Evolutionary conservation across 1,284 basidiomycete genomes (phyloP), one percentile per base, ranked within the genome.

Genomic region (Ustilago bromivora): DNA sequence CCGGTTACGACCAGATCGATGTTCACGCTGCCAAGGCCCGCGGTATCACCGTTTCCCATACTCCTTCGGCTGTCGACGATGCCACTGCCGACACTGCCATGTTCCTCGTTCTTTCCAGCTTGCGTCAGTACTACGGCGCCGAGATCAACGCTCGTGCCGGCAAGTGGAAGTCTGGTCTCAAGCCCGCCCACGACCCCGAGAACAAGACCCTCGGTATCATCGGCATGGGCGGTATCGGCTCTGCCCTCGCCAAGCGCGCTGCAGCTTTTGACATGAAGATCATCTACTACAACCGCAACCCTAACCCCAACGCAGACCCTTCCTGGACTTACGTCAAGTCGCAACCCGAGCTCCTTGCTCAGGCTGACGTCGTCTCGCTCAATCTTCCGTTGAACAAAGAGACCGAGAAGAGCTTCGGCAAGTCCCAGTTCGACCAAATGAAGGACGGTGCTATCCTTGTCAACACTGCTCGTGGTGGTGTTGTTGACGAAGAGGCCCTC

Each of bases 381-480:
- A 88, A 89, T 77, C 88, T 88, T 66, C 89, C 89, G 0, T 80
- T 88, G n/a, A 87, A 86, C 59, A 80, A 85, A 2, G 35, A 78
- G 10, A 89, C 89, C 11, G 66, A 79, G 12, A 80, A 86, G 31
- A 61, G 88, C 57, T 87, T 89, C 38, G 82, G 85, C 1, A 71
- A 74, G 15, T 54, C 58, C 1, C 83, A 89, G 78, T 78, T 89
- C 49, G 68, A 51, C 12, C 61, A 79, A 60, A 88, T 89, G 87
- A 87, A 87, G 70, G 28, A 64, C 1, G 71, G 66, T 0, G 86
- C 87, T 0, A 79, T 89, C 10, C 68, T 89, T 17, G 78, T 89
- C 78, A 89, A 89, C 80, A 88, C 88, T 1, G 86, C 88, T 3
- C 81, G 89, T 47, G 89, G 89, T 0, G 87, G 86, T 3, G 86